A percentile compares a stretch with the other conserved stretches of the same genome.
These are phyloP conservation scores for Auriscalpium orientale DNA, from an alignment of 768 basidiomycete species.

Conservation along the genomic window DNA sequence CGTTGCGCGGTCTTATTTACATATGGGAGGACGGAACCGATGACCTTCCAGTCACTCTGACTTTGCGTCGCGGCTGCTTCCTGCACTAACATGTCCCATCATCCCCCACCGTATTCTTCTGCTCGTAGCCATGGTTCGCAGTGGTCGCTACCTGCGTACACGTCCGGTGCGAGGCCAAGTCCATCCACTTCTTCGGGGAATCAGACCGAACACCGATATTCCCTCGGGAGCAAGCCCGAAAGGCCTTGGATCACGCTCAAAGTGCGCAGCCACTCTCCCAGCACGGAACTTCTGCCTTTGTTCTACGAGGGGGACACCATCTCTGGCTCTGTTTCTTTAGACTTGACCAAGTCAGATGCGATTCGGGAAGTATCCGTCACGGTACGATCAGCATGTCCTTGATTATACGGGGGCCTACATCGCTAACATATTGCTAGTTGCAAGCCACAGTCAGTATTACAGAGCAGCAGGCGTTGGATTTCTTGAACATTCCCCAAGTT, in stretches of 20 bases:
- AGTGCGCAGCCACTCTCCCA: conserved; percentile 35
- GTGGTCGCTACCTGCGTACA: neutral
- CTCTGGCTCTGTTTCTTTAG: conserved; percentile 42
- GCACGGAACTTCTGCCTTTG: conserved; percentile 32
- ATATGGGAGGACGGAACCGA: neutral
- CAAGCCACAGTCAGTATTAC: neutral
- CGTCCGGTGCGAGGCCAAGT: neutral
- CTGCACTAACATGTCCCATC: neutral
- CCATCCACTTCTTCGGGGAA: neutral
- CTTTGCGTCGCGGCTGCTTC: neutral
- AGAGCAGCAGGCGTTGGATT: conserved; percentile 4
- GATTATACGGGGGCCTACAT: neutral
- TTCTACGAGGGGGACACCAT: conserved; percentile 44
- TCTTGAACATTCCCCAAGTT: conserved; percentile 1
- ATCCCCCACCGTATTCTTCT: neutral
- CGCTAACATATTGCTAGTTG: neutral
- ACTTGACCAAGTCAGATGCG: conserved; percentile 41
- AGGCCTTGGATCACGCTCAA: conserved; percentile 41
- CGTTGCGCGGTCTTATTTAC: neutral
- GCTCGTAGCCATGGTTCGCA: neutral
- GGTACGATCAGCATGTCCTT: conserved; percentile 20
- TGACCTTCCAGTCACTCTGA: too few species aligned
- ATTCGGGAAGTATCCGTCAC: conserved; percentile 41
- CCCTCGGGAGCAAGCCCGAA: conserved; percentile 36
- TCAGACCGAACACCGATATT: conserved; percentile 28